Base-by-base conservation (phyloP, 108 stramenopile species). In the Cyclotella cryptica region DNA sequence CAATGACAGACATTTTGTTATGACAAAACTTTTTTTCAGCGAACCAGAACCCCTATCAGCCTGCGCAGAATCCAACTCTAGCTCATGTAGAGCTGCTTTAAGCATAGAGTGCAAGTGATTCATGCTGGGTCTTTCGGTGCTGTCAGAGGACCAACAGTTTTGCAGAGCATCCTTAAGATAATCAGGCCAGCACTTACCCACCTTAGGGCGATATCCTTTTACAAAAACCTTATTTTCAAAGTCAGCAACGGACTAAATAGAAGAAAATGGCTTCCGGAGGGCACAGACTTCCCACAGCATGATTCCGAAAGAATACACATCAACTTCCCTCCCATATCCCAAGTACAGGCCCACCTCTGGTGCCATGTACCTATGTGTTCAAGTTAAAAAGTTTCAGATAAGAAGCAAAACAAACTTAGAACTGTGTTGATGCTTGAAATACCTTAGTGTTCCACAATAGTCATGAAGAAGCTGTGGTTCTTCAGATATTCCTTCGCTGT, bases 251-350 rank as follows among this genome's bases (percentile, higher is more conserved):
- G 66, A 55, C 17, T 75, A 82, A 47, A 84, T 67, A 24, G 62
- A 68, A 51, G 75, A 30, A 54, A 86, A 89, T 13, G 88, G 88
- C 45, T 76, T 86, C 22, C 80, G 54, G 47, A 86, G 66, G 5
- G 87, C 70, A 44, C 76, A 84, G 10, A 90, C 71, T 68, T 86
- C 85, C 77, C 85, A 88, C 7, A 88, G 69, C 22, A 90, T 47
- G 13, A 90, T 84, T 13, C 87, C 87, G 70, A 77, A 88, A 24
- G 89, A 86, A 51, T 85, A 90, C 13, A 88, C 85, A 62, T 90
- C 89, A 21, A 77, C 82, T 24, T 73, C 64, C 3, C 78, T 45
- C 15, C 83, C 62, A 61, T 85, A 76, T n/a, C 78, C 74, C 13
- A 62, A 14, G 4, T 59, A 65, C 9, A 78, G 13, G n/a, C 66